These are phyloP conservation scores for Helichrysum umbraculigerum DNA, from an alignment of 129 eudicot genomes.

Conservation along the genomic window DNA sequence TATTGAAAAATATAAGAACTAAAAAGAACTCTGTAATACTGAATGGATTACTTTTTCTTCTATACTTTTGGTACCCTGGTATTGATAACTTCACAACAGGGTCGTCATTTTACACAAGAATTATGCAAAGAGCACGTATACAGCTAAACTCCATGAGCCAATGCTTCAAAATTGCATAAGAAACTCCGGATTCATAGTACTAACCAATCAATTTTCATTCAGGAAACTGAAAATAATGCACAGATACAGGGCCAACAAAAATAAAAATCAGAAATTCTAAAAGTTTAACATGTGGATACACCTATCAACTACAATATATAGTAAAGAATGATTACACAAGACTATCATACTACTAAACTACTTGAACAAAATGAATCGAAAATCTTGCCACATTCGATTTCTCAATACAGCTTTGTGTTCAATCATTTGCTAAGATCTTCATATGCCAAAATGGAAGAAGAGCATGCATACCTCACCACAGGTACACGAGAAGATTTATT, in stretches of 20 bases:
- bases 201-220: constrained; percentile 7
- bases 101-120: not conserved
- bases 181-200: not conserved
- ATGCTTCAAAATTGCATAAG: not conserved
- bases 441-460: not conserved
- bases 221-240: not conserved
- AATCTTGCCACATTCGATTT: not conserved
- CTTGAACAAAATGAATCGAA: constrained; percentile 18
- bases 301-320: constrained; percentile 20
- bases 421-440: not conserved
- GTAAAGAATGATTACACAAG: constrained; percentile 18
- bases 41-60: not conserved
- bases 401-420: not conserved
- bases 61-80: not conserved
- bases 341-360: constrained; percentile 11
- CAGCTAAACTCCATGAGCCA: not conserved
- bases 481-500: not conserved
- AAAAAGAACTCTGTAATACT: not conserved
- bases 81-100: not conserved
- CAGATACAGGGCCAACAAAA: not conserved
- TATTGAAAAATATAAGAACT: no score
- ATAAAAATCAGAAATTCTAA: not conserved
- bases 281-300: constrained; percentile 5
- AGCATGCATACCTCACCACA: not conserved
- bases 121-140: not conserved